Base-by-base conservation (phyloP, 106 monocot genomes). In the Allium sativum region DNA sequence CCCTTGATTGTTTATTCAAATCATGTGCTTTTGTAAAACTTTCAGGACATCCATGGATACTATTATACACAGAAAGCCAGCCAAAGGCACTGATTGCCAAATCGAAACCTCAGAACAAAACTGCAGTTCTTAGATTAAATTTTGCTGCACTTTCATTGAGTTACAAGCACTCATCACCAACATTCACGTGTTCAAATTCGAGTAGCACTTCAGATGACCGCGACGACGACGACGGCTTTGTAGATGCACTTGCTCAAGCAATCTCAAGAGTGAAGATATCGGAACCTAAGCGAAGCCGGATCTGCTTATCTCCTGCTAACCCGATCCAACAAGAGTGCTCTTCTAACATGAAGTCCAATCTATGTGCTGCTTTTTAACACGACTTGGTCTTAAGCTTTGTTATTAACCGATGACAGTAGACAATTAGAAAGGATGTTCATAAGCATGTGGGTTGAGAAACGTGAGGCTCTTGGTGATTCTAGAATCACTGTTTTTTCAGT, bases 11-110 rank as follows among this genome's bases (percentile, higher is more conserved):
- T 50, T 50, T 50, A 50, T 50, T 50, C 15, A 6, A 31, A 31
- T 31, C 1, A 31, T 31, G 31, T 31, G 31, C 31, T 31, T 2
- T 31, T 31, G 31, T 31, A 31, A 31, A 31, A 31, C 31, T 31
- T 47, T 47, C 82, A 96, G 96, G 73, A 47, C 96, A 96, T 63
- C 87, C 96, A 55, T 96, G 91, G 91, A 82, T 96, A 58, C 11
- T 71, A 13, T 80, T 80, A 71, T 80, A 96, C 73, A 82, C 96
- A 7, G 84, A 90, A 45, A 60, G 60, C 47, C 41, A 12, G 47
- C 42, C 72, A 8, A 79, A 67, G 40, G 63, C 45, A 44, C 45
- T 77, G 21, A 40, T 73, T 45, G 52, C 40, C 19, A 79, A 73
- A 41, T 42, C 53, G 2, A 72, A 66, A 51, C 21, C 53, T 12